Base-by-base conservation (phyloP, 768 basidiomycete species). In the Pleurotus ostreatus region DNA sequence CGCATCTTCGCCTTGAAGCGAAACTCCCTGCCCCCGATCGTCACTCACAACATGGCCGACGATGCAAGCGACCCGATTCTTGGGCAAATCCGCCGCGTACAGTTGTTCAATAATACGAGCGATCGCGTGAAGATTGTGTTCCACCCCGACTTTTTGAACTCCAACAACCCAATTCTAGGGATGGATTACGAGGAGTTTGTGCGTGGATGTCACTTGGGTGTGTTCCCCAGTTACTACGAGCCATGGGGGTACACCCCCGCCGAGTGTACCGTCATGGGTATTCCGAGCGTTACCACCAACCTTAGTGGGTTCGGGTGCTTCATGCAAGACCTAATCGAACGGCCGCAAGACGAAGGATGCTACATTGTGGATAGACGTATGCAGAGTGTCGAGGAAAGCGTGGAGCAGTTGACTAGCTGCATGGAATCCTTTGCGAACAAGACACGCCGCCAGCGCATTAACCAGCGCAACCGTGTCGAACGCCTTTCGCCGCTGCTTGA, bases 251-350 rank as follows among this genome's bases (percentile, higher is more conserved):
- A 97, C 67, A 97, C 94, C 1, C 96, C 96, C 0, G 96, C 96
- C 1, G 96, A 98, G 69, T 98, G 97, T 69, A 98, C 97, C n/a
- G 97, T 99, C 38, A 99, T 99, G 97, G 97, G 97, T 59, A 94
- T 99, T 49, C 97, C 97, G 0, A 92, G 89, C 34, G 86, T 98
- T 51, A 98, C 97, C 12, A 99, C 97, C 51, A 99, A 99, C 74
- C 78, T 99, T 26, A 97, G 94, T 15, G 97, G 97, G 39, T 98
- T 98, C 61, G 97, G 97, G 5, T 94, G 91, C 68, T 98, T 97
- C 78, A 95, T 98, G 92, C 93, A 96, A 70, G 97, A 99, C 67
- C 78, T 98, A 22, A 94, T 99, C 62, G 96, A 99, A 61, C 83
- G 85, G 12, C 94, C 95, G 0, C 84, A 93, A 59, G 94, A 96